Percentiles rank a stretch among this genome's conserved stretches.
These are phyloP conservation scores for Eucalyptus polybractea DNA, from an alignment of 345 rosid genomes.

Conservation along the genomic window DNA sequence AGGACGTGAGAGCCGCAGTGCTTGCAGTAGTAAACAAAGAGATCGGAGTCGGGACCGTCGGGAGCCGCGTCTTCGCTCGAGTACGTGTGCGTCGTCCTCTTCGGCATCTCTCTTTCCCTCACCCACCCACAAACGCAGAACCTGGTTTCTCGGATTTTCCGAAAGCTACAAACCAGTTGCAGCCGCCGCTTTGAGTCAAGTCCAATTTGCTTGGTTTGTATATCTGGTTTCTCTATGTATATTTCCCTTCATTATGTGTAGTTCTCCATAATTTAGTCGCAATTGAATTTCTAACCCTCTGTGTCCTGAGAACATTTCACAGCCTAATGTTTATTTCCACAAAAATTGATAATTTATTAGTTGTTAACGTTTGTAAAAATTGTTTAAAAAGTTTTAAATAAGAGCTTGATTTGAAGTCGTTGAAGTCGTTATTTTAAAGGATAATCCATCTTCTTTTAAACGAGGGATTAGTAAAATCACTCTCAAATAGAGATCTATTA, in stretches of 20 bases:
- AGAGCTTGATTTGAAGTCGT: no score
- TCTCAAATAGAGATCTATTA: no score
- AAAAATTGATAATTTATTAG: no score
- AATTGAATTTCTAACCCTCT: not conserved
- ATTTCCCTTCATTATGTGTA: not conserved
- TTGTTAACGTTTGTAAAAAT: no score
- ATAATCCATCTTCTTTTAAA: no score
- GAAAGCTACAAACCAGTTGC: not conserved
- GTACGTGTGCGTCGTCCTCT: slow-evolving; percentile 97
- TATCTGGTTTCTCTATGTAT: not conserved
- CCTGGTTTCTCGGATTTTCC: not conserved
- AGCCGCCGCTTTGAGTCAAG: not conserved
- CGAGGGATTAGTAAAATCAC: rapidly evolving
- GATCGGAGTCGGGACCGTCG: slow-evolving; percentile 94
- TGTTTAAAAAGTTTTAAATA: no score
- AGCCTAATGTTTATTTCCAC: not conserved
- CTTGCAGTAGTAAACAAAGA: slow-evolving; percentile 97
- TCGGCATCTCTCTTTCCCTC: slow-evolving; percentile 51
- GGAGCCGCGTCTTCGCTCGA: slow-evolving; percentile 99
- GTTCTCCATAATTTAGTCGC: not conserved
- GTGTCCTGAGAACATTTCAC: not conserved
- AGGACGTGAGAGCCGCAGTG: slow-evolving; percentile 96
- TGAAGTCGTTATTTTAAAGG: not conserved
- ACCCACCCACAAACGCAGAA: not conserved
- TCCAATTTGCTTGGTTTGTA: not conserved